These are phyloP conservation scores for Trichoderma citrinoviride DNA, from an alignment of 2,329 filamentous ascomycete species.

Conservation along the genomic window DNA sequence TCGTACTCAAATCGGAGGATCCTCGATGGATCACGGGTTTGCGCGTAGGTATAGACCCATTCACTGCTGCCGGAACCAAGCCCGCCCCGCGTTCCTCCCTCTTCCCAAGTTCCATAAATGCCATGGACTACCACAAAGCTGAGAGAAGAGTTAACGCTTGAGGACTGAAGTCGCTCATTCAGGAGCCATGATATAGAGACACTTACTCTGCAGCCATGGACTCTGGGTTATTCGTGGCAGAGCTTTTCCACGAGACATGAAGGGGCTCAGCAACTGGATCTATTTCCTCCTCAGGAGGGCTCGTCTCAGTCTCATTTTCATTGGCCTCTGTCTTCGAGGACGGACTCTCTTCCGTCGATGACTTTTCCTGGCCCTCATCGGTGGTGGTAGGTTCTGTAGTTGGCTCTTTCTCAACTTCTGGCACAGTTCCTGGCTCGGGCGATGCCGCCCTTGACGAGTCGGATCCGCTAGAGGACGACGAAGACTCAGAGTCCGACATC, in stretches of 20 bases:
- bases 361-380: background rate
- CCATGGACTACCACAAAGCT: constrained; percentile 20
- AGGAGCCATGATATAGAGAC: background rate
- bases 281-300: background rate
- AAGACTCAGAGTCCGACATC: constrained; percentile 21
- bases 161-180: background rate
- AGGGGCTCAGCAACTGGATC: constrained; percentile 19
- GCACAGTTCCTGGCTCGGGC: background rate
- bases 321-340: background rate
- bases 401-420: background rate
- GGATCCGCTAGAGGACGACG: constrained; percentile 12
- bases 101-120: constrained; percentile 9
- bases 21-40: background rate
- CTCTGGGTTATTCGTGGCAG: background rate
- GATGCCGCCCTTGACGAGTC: constrained; percentile 7
- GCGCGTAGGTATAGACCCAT: background rate
- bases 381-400: background rate
- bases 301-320: background rate
- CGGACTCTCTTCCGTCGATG: background rate
- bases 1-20: constrained; percentile 16
- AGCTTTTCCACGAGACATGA: constrained; percentile 11
- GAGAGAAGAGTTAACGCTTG: background rate
- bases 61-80: constrained; percentile 17
- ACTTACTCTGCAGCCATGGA: constrained; percentile 15
- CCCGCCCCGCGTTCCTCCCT: background rate